These are phyloP conservation scores for Pistacia integerrima DNA, from an alignment of 345 rosid species.

Conservation along the genomic window DNA sequence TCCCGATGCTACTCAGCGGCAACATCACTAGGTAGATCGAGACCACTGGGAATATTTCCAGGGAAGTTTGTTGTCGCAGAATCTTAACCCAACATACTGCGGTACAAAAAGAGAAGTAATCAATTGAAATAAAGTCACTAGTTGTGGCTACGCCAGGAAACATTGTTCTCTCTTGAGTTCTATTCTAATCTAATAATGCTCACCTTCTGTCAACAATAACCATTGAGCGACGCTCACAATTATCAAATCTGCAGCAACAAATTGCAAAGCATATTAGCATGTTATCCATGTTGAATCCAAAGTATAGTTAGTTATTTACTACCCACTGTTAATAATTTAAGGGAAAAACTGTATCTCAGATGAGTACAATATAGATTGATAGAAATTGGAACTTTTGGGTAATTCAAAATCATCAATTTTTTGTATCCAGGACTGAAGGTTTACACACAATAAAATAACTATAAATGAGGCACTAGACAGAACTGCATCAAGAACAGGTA, in stretches of 20 bases:
- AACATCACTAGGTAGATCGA: slow-evolving; percentile 62
- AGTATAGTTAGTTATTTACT: background rate
- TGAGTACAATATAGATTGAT: background rate
- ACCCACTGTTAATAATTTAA: no score
- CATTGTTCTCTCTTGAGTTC: background rate
- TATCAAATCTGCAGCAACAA: slow-evolving; percentile 55
- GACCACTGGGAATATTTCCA: slow-evolving; percentile 54
- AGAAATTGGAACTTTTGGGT: background rate
- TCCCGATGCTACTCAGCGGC: slow-evolving; percentile 30
- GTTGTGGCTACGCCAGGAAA: background rate
- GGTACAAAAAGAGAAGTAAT: background rate
- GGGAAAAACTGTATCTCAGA: background rate
- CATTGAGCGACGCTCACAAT: slow-evolving; percentile 78
- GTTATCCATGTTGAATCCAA: background rate
- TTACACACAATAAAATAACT: no score
- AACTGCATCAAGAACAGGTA: no score
- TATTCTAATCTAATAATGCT: slow-evolving; percentile 12
- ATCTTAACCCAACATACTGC: slow-evolving; percentile 50
- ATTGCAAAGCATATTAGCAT: background rate
- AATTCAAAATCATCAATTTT: background rate
- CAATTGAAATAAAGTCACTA: background rate
- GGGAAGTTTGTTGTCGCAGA: slow-evolving; percentile 52
- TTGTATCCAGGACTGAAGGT: no score
- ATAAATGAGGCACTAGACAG: no score
- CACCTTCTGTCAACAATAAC: slow-evolving; percentile 61